Evolutionary conservation across 2,329 filamentous ascomycete genomes (phyloP).

Genomic region (Diaporthe australafricana): DNA sequence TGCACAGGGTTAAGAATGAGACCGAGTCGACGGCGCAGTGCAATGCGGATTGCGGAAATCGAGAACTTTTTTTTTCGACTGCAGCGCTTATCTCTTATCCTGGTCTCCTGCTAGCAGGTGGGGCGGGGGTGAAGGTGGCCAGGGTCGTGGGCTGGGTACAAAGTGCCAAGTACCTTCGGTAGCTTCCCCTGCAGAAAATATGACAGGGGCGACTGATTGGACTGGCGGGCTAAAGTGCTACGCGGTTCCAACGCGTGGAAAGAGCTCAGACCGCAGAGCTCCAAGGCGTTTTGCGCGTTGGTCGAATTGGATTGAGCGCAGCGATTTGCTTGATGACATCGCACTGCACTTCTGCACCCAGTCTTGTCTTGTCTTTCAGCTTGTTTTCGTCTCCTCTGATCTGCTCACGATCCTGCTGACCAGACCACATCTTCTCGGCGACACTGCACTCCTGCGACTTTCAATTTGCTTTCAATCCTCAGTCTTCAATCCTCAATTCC

Average conservation of each 20-base stretch:
- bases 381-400: background rate
- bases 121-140: background rate
- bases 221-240: slow-evolving; percentile 22
- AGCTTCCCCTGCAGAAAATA: no score
- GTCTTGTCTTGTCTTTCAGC: background rate
- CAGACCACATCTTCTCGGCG: background rate
- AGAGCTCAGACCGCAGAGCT: slow-evolving; percentile 23
- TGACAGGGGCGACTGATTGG: slow-evolving; percentile 12
- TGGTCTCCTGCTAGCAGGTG: background rate
- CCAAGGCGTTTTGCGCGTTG: slow-evolving; percentile 21
- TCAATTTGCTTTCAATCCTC: background rate
- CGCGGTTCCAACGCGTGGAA: slow-evolving; percentile 18
- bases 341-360: background rate
- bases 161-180: no score
- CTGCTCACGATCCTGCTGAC: background rate
- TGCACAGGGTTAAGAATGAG: background rate
- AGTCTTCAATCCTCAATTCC: background rate
- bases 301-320: slow-evolving; percentile 19
- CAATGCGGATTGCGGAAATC: background rate
- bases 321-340: slow-evolving; percentile 19
- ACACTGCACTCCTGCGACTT: background rate
- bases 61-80: background rate
- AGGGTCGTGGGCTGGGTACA: background rate
- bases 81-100: slow-evolving; percentile 8
- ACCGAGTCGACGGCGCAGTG: slow-evolving; percentile 1